Percentiles rank a stretch among this genome's conserved stretches.
Conservation (phyloP, 2,329 filamentous ascomycete genomes). For the Fusarium sp. region DNA sequence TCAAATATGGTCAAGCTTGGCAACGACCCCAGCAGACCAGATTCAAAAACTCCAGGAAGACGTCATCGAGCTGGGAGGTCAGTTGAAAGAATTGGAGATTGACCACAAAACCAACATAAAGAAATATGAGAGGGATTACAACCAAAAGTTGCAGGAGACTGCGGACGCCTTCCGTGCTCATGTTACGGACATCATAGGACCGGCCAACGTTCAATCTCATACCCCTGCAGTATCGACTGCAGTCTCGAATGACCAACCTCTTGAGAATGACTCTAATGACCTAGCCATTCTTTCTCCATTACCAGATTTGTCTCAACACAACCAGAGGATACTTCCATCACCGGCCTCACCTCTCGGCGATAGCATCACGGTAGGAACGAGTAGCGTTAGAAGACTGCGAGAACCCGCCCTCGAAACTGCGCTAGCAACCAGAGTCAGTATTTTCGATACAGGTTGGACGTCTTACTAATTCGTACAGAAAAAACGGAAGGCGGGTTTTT, state of each 20-base stretch:
- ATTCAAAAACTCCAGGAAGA: neutral
- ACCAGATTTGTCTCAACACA: neutral
- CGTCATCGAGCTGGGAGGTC: conserved; percentile 9
- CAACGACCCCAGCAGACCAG: neutral
- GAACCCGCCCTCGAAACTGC: neutral
- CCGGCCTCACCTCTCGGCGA: neutral
- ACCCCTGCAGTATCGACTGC: no score
- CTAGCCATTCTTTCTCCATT: neutral
- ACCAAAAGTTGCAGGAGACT: neutral
- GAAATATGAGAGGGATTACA: neutral
- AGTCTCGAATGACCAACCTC: neutral
- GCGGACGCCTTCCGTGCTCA: conserved; percentile 11
- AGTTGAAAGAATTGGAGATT: conserved; percentile 25
- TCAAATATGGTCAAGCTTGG: neutral
- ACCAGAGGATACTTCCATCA: neutral
- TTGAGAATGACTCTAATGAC: neutral
- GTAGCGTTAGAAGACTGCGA: neutral
- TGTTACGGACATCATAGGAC: neutral
- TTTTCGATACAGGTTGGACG: rapidly evolving
- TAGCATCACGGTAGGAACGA: neutral
- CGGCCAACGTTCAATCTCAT: neutral
- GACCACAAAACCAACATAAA: neutral
- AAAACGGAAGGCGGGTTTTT: neutral
- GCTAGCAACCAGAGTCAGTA: neutral
- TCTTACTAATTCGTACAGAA: neutral